Evolutionary conservation across 1,139 yeast species (phyloP).

Genomic region (Yamadazyma oceani): DNA sequence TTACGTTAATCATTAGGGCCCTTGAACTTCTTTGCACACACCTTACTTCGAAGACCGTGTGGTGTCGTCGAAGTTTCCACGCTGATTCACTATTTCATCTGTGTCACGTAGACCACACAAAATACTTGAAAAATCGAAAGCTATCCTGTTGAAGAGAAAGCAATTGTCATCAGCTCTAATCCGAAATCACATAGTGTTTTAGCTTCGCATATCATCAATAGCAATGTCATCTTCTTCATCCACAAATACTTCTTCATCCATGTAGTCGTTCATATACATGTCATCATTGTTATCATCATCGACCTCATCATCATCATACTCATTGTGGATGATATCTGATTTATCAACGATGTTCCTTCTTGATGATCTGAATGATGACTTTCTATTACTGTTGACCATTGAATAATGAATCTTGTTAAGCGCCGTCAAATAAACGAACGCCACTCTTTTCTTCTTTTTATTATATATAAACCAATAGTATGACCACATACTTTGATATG

Average conservation of each 20-base stretch:
- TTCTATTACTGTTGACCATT: constrained; percentile 27
- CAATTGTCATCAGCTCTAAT: no score
- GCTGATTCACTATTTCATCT: no score
- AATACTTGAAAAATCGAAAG: no score
- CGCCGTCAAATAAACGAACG: constrained; percentile 65
- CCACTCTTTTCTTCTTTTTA: constrained; percentile 87
- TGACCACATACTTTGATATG: constrained; percentile 84
- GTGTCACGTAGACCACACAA: no score
- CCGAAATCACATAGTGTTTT: no score
- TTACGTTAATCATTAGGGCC: no score
- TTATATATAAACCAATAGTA: constrained; percentile 91
- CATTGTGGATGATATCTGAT: constrained; percentile 13
- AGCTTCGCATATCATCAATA: constrained; percentile 39
- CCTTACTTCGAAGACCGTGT: no score
- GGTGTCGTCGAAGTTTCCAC: no score
- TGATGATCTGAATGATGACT: constrained; percentile 18
- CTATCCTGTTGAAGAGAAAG: no score
- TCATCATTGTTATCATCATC: constrained; percentile 23
- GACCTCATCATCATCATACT: constrained; percentile 19
- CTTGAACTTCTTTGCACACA: no score
- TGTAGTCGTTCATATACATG: constrained; percentile 19
- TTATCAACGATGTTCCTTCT: constrained; percentile 6
- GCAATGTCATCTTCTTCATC: constrained; percentile 37
- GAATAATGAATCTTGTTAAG: constrained; percentile 44
- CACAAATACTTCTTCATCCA: constrained; percentile 29